phyloP scores from a whole-genome alignment of 768 basidiomycete species.

The Macrocybe gigantea region DNA sequence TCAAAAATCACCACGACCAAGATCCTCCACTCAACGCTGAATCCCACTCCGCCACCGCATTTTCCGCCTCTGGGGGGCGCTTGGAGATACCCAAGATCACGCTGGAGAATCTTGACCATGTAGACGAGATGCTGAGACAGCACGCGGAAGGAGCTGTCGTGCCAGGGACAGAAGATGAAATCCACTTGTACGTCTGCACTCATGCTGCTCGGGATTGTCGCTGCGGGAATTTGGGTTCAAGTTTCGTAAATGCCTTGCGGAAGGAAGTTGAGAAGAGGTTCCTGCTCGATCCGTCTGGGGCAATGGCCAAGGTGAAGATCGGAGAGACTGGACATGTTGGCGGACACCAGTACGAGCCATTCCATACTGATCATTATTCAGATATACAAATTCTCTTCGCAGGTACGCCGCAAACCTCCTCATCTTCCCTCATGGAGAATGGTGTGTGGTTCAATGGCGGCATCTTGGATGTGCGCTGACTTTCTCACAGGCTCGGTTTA shows the following conservation, averaged over 20 bases:
- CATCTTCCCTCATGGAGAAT: slow-evolving; percentile 68
- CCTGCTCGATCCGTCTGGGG: slow-evolving; percentile 17
- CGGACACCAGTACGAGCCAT: slow-evolving; percentile 54
- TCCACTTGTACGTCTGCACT: slow-evolving; percentile 68
- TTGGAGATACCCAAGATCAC: slow-evolving; percentile 45
- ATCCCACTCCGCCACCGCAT: slow-evolving; percentile 31
- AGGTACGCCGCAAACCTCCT: slow-evolving; percentile 69
- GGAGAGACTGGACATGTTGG: slow-evolving; percentile 77
- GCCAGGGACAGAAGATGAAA: slow-evolving; percentile 13
- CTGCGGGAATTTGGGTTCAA: slow-evolving; percentile 62
- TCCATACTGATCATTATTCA: not conserved
- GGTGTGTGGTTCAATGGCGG: slow-evolving; percentile 33
- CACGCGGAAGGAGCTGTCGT: slow-evolving; percentile 16
- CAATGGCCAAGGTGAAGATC: slow-evolving; percentile 33
- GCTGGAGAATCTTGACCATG: slow-evolving; percentile 43
- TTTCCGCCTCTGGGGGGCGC: slow-evolving; percentile 39
- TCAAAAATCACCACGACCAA: slow-evolving; percentile 9
- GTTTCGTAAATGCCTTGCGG: slow-evolving; percentile 47
- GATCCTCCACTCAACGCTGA: not conserved
- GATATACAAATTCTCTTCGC: not conserved
- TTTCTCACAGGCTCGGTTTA: slow-evolving; percentile 49
- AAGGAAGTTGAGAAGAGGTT: slow-evolving; percentile 42
- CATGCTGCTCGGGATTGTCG: slow-evolving; percentile 77
- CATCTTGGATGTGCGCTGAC: not conserved
- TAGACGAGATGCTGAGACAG: slow-evolving; percentile 29